phyloP scores from a whole-genome alignment of 257 asterid genomes.

The Nyctanthes arbortristis region DNA sequence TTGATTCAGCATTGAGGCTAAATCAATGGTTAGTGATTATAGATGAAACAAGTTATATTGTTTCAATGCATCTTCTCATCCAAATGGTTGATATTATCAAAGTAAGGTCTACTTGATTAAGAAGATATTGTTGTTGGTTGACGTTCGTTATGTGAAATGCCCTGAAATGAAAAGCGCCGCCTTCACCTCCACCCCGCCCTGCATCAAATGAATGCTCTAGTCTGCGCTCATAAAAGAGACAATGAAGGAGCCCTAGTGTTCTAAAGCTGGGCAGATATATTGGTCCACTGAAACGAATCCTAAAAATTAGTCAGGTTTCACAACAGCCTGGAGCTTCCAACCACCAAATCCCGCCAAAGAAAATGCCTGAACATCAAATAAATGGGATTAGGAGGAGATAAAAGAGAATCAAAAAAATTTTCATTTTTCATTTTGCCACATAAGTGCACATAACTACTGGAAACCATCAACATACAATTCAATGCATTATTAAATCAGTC shows the following conservation, averaged over 20 bases:
- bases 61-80: conserved; percentile 16
- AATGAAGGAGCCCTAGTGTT: not conserved
- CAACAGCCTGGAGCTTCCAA: conserved; percentile 78
- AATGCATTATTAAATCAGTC: not conserved
- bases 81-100: conserved; percentile 8
- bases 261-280: not conserved
- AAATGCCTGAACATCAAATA: conserved; percentile 63
- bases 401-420: not conserved
- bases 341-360: conserved; percentile 90
- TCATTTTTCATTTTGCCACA: not conserved
- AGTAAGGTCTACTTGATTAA: not conserved
- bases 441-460: not conserved
- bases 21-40: not conserved
- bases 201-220: not conserved
- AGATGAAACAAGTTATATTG: conserved; percentile 1
- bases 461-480: not conserved
- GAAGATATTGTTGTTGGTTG: not conserved
- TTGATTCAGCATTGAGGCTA: conserved; percentile 9
- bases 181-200: not conserved
- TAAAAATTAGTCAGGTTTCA: conserved; percentile 58
- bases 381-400: conserved; percentile 25
- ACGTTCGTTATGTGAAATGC: not conserved
- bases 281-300: conserved; percentile 17
- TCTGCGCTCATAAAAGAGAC: not conserved
- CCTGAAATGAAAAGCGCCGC: not conserved